Evolutionary conservation across 192 early-diverging fungal species (phyloP).

Genomic region (Neocallimastix lanati): DNA sequence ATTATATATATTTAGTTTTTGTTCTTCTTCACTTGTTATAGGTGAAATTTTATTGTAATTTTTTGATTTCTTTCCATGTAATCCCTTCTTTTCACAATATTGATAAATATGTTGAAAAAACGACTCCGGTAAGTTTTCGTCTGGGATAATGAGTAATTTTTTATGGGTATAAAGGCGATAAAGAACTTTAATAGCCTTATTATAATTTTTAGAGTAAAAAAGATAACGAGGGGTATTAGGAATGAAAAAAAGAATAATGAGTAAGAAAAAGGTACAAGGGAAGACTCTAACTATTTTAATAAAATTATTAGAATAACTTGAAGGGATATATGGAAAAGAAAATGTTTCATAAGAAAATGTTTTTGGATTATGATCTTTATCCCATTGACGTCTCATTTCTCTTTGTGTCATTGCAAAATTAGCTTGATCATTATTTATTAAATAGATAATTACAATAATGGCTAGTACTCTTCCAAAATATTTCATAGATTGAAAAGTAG

Average conservation of each 20-base stretch:
- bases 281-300: neutral
- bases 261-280: neutral
- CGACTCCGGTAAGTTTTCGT: neutral
- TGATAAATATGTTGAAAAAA: neutral
- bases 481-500: neutral
- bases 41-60: neutral
- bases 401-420: neutral
- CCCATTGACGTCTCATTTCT: neutral
- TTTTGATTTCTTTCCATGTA: neutral
- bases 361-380: neutral
- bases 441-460: neutral
- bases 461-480: neutral
- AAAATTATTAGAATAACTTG: neutral
- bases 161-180: neutral
- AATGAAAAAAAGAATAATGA: neutral
- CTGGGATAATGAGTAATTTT: neutral
- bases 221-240: neutral
- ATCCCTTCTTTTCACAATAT: neutral
- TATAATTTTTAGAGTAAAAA: neutral
- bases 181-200: neutral
- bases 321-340: neutral
- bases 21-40: neutral
- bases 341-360: neutral
- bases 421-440: neutral
- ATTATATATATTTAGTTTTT: neutral